These are phyloP conservation scores for Sarocladiaceae sp. DNA, from an alignment of 2,329 filamentous ascomycete species.

Conservation along the genomic window DNA sequence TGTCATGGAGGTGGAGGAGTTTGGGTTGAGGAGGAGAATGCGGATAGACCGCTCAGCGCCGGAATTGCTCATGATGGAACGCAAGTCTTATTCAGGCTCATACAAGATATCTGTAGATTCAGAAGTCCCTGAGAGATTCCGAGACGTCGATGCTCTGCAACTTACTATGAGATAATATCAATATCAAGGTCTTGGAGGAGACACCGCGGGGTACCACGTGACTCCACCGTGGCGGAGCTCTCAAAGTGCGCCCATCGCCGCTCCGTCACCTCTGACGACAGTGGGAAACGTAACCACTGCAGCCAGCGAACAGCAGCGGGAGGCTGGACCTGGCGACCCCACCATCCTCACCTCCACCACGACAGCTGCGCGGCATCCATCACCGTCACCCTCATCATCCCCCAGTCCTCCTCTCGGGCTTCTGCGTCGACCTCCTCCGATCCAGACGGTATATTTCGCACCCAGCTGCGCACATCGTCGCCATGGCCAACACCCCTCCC, in stretches of 20 bases:
- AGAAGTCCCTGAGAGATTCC: too few relatives aligned
- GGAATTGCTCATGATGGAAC: too few relatives aligned
- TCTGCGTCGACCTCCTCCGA: too few relatives aligned
- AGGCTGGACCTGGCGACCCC: conserved; percentile 26
- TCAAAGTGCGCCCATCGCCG: conserved; percentile 8
- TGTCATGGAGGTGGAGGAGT: conserved; percentile 70
- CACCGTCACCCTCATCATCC: conserved; percentile 9
- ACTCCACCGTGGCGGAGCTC: conserved; percentile 15
- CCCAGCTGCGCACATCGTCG: conserved; percentile 16
- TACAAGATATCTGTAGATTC: too few relatives aligned
- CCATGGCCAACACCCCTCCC: conserved; percentile 46
- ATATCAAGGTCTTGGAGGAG: background rate
- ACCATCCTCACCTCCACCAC: conserved; percentile 23
- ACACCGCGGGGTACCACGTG: conserved; percentile 32
- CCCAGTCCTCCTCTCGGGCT: background rate
- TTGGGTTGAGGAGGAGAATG: conserved; percentile 73
- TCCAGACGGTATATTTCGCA: background rate
- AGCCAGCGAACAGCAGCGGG: conserved; percentile 22
- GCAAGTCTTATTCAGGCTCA: too few relatives aligned
- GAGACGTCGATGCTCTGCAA: too few relatives aligned
- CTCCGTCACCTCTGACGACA: conserved; percentile 29
- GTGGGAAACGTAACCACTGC: conserved; percentile 14
- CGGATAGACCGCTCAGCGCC: conserved; percentile 17
- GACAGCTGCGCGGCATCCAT: conserved; percentile 9
- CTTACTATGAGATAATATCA: too few relatives aligned